Conservation (phyloP, 2,329 filamentous ascomycete species). For the Sporothrix pallida region DNA sequence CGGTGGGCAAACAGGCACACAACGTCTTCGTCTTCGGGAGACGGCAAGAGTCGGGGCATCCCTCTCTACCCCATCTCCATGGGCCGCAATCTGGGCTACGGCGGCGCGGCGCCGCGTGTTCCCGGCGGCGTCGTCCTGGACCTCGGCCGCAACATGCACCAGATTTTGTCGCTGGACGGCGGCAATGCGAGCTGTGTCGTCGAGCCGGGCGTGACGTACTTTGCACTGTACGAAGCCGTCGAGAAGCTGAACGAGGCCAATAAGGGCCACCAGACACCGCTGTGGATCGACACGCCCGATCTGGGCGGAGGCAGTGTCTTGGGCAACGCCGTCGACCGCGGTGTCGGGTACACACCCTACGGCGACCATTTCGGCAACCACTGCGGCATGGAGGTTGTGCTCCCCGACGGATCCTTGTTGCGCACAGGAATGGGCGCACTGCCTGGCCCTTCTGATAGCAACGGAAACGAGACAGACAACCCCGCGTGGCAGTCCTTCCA, state of each 20-base stretch:
- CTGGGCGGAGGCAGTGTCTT: constrained; percentile 52
- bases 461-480: constrained; percentile 43
- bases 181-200: constrained; percentile 57
- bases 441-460: constrained; percentile 41
- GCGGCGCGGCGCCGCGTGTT: constrained; percentile 60
- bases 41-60: constrained; percentile 41
- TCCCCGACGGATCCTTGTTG: constrained; percentile 52
- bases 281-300: constrained; percentile 54
- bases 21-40: background rate
- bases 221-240: constrained; percentile 58
- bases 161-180: constrained; percentile 57
- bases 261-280: constrained; percentile 43
- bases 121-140: constrained; percentile 58
- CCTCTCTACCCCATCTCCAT: constrained; percentile 58
- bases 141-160: constrained; percentile 60
- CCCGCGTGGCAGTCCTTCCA: constrained; percentile 49
- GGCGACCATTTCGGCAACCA: constrained; percentile 50
- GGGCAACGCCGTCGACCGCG: constrained; percentile 54
- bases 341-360: constrained; percentile 54
- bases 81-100: constrained; percentile 55
- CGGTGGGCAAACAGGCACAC: constrained; percentile 44
- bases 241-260: constrained; percentile 40
- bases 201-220: constrained; percentile 62
- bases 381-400: constrained; percentile 44
- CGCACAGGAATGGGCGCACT: constrained; percentile 57